Base-by-base conservation (phyloP, 257 asterid genomes). In the Jacaranda mimosifolia region DNA sequence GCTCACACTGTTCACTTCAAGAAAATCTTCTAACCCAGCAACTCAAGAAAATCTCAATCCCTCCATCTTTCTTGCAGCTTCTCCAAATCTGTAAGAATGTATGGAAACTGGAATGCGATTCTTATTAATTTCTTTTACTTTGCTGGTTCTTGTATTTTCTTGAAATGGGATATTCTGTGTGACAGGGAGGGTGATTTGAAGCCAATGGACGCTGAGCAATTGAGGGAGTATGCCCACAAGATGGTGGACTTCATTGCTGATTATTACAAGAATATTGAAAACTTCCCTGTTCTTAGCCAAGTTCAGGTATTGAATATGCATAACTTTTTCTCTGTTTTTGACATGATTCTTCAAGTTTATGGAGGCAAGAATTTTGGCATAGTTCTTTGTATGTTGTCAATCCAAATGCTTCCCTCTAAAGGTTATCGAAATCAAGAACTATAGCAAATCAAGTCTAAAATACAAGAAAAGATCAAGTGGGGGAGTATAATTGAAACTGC, bases 191-290 rank as follows among this genome's bases (percentile, higher is more conserved):
- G 89, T 45, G 87, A 53, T 65, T 80, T 94, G 88, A 92, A 93
- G 92, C 90, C 97, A 70, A 93, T 95, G 97, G 96, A 95, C 65
- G 82, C 97, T 0, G 97, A 95, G 63, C 97, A 93, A 76, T 72
- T 95, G 79, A 88, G 99, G 81, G 98, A 93, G 81, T 77, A 68
- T 72, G 98, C 86, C 46, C 99, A 95, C 87, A 77, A 87, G 78
- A 93, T 95, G 99, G 98, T 93, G 26, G 99, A 95, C 80, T 95
- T 95, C 86, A 88, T 95, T 63, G 97, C 99, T 75, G 99, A 95
- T 83, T 95, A 95, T 67, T 95, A 95, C 88, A 89, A 91, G 75
- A 84, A 89, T 81, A 89, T 95, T 43, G 98, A 95, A 66, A 83
- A 53, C 63, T 89, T 82, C 83, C 97, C 98, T 17, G 98, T 95